Evolutionary conservation across 2,329 filamentous ascomycete species (phyloP), one percentile per base, ranked within the genome.

Genomic region (Atkinsonella texensis): DNA sequence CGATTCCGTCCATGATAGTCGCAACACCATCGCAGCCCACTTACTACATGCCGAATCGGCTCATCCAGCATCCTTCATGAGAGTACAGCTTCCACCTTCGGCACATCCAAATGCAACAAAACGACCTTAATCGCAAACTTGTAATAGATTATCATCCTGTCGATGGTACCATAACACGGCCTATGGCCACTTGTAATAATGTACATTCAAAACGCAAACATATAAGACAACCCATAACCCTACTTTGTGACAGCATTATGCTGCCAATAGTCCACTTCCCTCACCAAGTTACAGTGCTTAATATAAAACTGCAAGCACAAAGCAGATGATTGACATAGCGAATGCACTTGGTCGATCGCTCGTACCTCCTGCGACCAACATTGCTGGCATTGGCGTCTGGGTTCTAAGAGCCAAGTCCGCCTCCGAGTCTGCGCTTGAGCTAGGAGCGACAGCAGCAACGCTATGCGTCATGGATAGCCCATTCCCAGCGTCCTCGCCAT

Each of bases 121-220:
- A 20, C 9, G 1, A 17, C 40, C 8, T 15, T 49, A 39, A 35
- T 20, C 46, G 28, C 28, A 51, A 51, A 51, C 46, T 51, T 32
- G 46, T 53, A 38, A 48, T 45, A 53, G 52, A 51, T 53, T 51
- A 51, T 51, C 38, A 50, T 45, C 41, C 39, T 48, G 39, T 23
- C 44, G 44, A 45, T 51, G 46, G 41, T 52, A 49, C 38, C 23
- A 31, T 48, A 48, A 31, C 35, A 18, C 39, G 50, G 53, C 53
- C 9, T 23, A 39, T 20, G 23, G 52, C 50, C 53, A 45, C 46
- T 38, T 46, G 10, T 52, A 52, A 52, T 47, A 49, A 50, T 48
- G 47, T 54, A 54, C 53, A 54, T 38, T 41, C 46, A 54, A 50
- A 54, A 52, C 49, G 39, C 46, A 54, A 52, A 44, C 50, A 53